Percentiles rank a stretch among this genome's conserved stretches.
These are phyloP conservation scores for Penicillium corylophilum DNA, from an alignment of 2,329 filamentous ascomycete species.

Conservation along the genomic window DNA sequence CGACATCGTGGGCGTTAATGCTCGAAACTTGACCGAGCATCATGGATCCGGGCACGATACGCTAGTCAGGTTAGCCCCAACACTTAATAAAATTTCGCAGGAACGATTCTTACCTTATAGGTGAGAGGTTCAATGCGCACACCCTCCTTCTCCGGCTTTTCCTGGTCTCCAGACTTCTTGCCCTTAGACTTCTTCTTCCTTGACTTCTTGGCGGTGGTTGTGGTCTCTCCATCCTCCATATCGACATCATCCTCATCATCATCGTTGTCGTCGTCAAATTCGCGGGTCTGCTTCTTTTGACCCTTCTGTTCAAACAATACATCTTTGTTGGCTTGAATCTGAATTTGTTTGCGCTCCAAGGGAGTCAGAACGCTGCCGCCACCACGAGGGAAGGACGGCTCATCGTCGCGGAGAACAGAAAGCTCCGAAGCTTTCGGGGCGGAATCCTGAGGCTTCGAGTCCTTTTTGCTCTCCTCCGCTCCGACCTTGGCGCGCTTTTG, in stretches of 20 bases:
- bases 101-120: conserved; percentile 66
- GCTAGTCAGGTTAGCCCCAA: conserved; percentile 54
- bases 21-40: conserved; percentile 82
- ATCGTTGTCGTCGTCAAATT: conserved; percentile 58
- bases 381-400: conserved; percentile 86
- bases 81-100: not conserved
- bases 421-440: conserved; percentile 36
- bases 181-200: conserved; percentile 42
- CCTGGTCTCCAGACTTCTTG: conserved; percentile 55
- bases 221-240: conserved; percentile 48
- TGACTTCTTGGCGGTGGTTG: conserved; percentile 36
- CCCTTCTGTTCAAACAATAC: conserved; percentile 82
- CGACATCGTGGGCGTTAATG: conserved; percentile 76
- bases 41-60: conserved; percentile 78
- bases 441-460: conserved; percentile 31
- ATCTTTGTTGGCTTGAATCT: conserved; percentile 88
- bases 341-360: conserved; percentile 93
- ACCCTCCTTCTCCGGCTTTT: conserved; percentile 49
- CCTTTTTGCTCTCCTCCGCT: conserved; percentile 35
- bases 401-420: conserved; percentile 66
- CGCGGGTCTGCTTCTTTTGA: conserved; percentile 49
- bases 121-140: conserved; percentile 83
- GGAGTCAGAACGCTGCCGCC: conserved; percentile 88
- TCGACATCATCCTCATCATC: conserved; percentile 55
- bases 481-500: conserved; percentile 44